Conservation (phyloP, 441 rosid genomes). For the Gossypium schwendimanii region DNA sequence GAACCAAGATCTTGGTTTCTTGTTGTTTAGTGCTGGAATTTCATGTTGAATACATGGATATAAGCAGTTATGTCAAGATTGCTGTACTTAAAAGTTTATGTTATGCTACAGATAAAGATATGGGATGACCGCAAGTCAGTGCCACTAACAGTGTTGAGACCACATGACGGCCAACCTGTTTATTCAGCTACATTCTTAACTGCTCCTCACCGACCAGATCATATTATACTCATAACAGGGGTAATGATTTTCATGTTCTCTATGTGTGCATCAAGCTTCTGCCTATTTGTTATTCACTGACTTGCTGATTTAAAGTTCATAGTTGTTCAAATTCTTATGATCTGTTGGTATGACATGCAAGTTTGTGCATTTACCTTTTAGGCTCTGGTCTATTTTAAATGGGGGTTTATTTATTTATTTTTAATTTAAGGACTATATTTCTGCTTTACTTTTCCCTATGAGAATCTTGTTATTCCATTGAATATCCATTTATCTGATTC, state of each 20-base stretch:
- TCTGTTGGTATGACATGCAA: neutral
- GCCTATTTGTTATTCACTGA: slow-evolving; percentile 6
- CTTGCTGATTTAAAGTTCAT: slow-evolving; percentile 7
- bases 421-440: neutral
- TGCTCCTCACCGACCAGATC: slow-evolving; percentile 75
- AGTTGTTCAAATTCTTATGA: neutral
- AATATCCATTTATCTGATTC: neutral
- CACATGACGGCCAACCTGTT: slow-evolving; percentile 82
- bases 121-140: slow-evolving; percentile 77
- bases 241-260: slow-evolving; percentile 26
- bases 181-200: slow-evolving; percentile 67
- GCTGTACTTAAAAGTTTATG: slow-evolving; percentile 3
- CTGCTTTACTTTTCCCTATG: neutral
- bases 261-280: neutral
- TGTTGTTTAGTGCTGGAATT: neutral
- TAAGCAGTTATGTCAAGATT: neutral
- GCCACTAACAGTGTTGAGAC: slow-evolving; percentile 67
- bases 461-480: neutral
- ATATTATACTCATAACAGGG: slow-evolving; percentile 76
- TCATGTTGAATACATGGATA: neutral
- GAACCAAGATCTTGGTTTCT: neutral
- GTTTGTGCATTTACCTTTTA: neutral
- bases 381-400: neutral
- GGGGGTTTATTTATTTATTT: neutral
- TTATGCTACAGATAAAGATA: slow-evolving; percentile 61